Base-by-base conservation (phyloP, 2,329 filamentous ascomycete genomes). In the Neurospora crassa region DNA sequence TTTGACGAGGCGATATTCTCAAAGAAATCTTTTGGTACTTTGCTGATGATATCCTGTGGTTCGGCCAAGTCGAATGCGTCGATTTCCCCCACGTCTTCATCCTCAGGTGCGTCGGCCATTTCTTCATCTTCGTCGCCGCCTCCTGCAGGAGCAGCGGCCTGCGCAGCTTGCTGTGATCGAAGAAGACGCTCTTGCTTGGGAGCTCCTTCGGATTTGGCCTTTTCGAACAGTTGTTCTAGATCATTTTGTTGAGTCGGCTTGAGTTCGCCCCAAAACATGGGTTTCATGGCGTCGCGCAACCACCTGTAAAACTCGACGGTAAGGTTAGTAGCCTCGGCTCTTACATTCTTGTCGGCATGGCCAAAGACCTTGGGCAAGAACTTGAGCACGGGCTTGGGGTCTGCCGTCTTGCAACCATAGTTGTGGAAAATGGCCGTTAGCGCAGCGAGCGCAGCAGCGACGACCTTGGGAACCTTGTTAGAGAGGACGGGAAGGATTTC, bases 201-300 rank as follows among this genome's bases (percentile, higher is more conserved):
- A 2, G 91, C 77, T 0, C 92, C 88, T 74, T 98, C 95, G 42
- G 92, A 88, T 80, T 97, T 97, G 78, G 97, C 88, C 76, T 93
- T 94, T 77, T 98, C 96, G 74, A 99, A 99, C 68, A 97, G 88
- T 47, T 94, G 92, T 78, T 99, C 96, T 71, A 99, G 83, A 78
- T 99, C 96, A 73, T 91, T 89, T 80, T 99, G 96, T 79, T 99
- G 96, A 0, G 97, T 95, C 0, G 95, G 92, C 80, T 99, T 99
- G 73, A 99, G 82, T 72, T 99, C 96, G 67, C 88, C 89, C 94
- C 96, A 99, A 80, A 99, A 98, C 81, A 98, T 91, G 45, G 95
- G 93, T 80, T 99, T 99, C 90, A 99, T 97, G 12, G 95, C 95
- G 74, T 99, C 96, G 75, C 95, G 92, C 42, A 99, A 85, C 96